Percentiles rank a stretch among this genome's conserved stretches.
Conservation (phyloP, 768 basidiomycete genomes). For the Kondoa subrosea region DNA sequence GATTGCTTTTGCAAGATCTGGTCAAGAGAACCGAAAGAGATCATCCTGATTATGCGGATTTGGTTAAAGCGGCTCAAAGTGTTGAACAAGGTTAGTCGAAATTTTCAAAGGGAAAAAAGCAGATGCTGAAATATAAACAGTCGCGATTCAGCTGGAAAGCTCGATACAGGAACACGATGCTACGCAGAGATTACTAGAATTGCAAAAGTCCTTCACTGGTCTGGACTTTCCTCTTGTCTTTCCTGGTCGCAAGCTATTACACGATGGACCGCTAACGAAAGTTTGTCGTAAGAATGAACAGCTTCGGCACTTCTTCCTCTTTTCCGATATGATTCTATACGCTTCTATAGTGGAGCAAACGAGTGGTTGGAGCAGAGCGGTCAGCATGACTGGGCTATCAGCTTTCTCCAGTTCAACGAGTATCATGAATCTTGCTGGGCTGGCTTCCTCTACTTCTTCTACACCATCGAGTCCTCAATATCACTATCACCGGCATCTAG, state of each 20-base stretch:
- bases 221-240: constrained; percentile 60
- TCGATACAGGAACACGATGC: constrained; percentile 44
- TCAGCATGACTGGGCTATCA: not conserved
- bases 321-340: constrained; percentile 60
- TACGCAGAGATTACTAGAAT: constrained; percentile 54
- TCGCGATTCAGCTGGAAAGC: constrained; percentile 24
- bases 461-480: constrained; percentile 5
- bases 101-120: not conserved
- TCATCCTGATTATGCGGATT: constrained; percentile 18
- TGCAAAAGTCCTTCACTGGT: constrained; percentile 59
- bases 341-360: constrained; percentile 9
- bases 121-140: constrained; percentile 10
- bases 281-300: constrained; percentile 32
- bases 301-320: constrained; percentile 58
- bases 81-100: constrained; percentile 23
- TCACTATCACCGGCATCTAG: constrained; percentile 20
- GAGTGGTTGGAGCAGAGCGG: not conserved
- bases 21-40: constrained; percentile 20
- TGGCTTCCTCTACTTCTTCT: constrained; percentile 7
- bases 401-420: not conserved
- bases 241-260: constrained; percentile 64
- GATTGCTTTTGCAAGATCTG: constrained; percentile 22
- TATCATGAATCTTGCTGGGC: not conserved
- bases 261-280: constrained; percentile 35
- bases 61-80: constrained; percentile 16